A percentile compares a stretch with the other conserved stretches of the same genome.
phyloP scores from a whole-genome alignment of 148 eudicot species.

The Suaeda aralocaspica region DNA sequence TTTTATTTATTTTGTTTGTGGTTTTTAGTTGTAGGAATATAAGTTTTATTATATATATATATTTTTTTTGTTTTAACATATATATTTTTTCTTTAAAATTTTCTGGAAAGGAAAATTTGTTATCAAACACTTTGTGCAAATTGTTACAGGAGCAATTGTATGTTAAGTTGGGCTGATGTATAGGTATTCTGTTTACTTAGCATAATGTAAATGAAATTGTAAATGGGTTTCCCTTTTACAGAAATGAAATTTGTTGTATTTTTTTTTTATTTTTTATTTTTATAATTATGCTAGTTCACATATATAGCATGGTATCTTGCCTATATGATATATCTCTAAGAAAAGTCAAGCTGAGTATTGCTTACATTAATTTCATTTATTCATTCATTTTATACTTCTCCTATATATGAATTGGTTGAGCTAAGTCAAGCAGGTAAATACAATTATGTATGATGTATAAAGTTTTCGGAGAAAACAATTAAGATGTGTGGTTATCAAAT shows the following conservation, averaged over 20 bases:
- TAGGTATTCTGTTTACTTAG: constrained; percentile 18
- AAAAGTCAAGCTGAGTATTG: no score
- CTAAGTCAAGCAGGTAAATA: no score
- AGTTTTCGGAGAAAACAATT: no score
- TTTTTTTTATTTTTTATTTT: no score
- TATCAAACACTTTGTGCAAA: constrained; percentile 34
- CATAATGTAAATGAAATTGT: constrained; percentile 26
- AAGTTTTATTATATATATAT: background rate
- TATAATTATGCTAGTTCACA: no score
- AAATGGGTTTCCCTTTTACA: constrained; percentile 21
- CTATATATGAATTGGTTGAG: no score
- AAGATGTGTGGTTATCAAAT: no score
- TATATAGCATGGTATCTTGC: no score
- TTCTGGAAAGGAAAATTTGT: constrained; percentile 8
- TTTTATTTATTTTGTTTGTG: constrained; percentile 6
- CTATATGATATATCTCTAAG: no score
- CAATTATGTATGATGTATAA: no score
- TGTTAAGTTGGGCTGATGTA: constrained; percentile 24
- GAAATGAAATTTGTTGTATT: constrained; percentile 24
- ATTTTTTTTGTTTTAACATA: background rate
- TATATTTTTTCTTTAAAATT: background rate
- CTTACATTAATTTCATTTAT: no score
- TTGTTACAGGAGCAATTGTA: constrained; percentile 26
- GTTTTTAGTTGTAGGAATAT: background rate
- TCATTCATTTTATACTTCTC: no score